Evolutionary conservation across 2,329 filamentous ascomycete genomes (phyloP).

Genomic region (Aspergillus flavus): DNA sequence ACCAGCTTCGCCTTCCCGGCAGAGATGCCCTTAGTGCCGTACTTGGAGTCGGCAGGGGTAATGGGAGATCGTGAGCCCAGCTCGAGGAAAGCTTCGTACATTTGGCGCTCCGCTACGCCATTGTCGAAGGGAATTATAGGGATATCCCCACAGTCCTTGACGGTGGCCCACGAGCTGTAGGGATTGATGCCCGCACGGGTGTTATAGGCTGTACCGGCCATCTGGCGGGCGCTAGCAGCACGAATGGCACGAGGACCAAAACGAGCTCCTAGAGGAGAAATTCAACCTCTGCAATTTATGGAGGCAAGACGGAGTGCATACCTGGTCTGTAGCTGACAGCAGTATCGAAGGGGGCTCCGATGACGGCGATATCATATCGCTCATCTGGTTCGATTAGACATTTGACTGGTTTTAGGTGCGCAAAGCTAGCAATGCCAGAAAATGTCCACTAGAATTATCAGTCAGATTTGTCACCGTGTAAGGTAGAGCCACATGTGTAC

Average conservation of each 20-base stretch:
- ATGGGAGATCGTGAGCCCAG: constrained; percentile 56
- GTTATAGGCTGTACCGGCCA: constrained; percentile 79
- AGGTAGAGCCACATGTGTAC: constrained; percentile 29
- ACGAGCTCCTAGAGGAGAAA: constrained; percentile 57
- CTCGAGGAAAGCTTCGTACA: constrained; percentile 78
- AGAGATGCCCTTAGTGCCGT: constrained; percentile 36
- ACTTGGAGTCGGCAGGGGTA: constrained; percentile 29
- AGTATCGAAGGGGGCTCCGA: constrained; percentile 75
- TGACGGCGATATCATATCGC: constrained; percentile 70
- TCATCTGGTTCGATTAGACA: constrained; percentile 68
- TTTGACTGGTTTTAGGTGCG: constrained; percentile 68
- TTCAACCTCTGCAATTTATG: background rate
- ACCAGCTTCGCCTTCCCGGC: constrained; percentile 58
- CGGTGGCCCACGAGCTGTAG: constrained; percentile 74
- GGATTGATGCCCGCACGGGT: constrained; percentile 81
- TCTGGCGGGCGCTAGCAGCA: constrained; percentile 79
- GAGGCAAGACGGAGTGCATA: constrained; percentile 34
- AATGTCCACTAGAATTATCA: constrained; percentile 59
- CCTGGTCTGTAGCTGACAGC: constrained; percentile 71
- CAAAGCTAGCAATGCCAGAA: constrained; percentile 74
- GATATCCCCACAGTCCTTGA: constrained; percentile 90
- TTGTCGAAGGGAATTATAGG: constrained; percentile 88
- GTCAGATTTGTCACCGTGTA: background rate
- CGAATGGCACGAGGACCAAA: constrained; percentile 89
- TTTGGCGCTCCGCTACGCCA: constrained; percentile 75